Base-by-base conservation (phyloP, 1,284 basidiomycete genomes). In the Meripilus lineatus region DNA sequence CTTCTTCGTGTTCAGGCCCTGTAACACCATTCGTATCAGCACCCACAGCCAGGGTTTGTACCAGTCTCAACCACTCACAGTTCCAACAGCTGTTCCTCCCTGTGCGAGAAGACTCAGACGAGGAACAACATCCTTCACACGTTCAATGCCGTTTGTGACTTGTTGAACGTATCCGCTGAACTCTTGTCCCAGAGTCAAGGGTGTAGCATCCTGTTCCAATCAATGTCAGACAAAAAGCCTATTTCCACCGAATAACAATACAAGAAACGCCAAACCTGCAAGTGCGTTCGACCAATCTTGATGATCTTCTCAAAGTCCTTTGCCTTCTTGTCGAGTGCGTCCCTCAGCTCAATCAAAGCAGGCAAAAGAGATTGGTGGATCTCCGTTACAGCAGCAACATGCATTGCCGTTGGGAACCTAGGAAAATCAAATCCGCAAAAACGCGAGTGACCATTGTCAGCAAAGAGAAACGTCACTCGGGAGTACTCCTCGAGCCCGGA, bases 401-500 rank as follows among this genome's bases (percentile, higher is more conserved):
- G 96, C 96, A 99, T 99, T 11, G 89, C 96, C 22, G 96, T 99
- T 15, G 96, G 96, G 80, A 99, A 99, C 21, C 92, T 95, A 50
- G 3, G 10, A 2, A 32, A 18, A 30, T 20, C 17, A 25, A 17
- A 20, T 18, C 20, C 14, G 18, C 35, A 8, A 47, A 5, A 14
- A 22, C 10, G 45, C 24, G 40, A 38, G 30, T 20, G 23, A 17
- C 11, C 11, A 23, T 24, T 38, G 28, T 30, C 10, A 10, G 28
- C 28, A 21, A n/a, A n/a, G n/a, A 39, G 17, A 23, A 26, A 32
- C 30, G 13, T 18, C n/a, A n/a, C n/a, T n/a, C n/a, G n/a, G n/a
- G n/a, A n/a, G n/a, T n/a, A n/a, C n/a, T n/a, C n/a, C n/a, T n/a
- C n/a, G n/a, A n/a, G n/a, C n/a, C n/a, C n/a, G n/a, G n/a, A n/a